These are phyloP conservation scores for Perilla frutescens DNA, from an alignment of 257 asterid genomes.

Conservation along the genomic window DNA sequence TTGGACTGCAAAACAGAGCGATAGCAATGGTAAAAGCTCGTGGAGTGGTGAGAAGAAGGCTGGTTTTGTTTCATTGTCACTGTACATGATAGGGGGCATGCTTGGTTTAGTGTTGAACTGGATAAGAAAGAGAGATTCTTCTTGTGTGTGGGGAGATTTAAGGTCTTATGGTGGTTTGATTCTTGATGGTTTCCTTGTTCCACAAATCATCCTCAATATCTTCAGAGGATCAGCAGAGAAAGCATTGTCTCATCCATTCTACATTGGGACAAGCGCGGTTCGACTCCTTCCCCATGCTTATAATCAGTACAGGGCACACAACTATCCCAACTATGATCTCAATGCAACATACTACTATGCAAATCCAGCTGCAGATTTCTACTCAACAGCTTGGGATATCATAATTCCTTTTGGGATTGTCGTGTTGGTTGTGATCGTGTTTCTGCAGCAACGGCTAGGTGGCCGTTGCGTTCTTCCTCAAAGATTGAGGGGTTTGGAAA, in stretches of 20 bases:
- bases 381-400: constrained; percentile 78
- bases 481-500: constrained; percentile 47
- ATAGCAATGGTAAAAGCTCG: too few species aligned
- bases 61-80: constrained; percentile 32
- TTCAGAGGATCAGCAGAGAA: constrained; percentile 50
- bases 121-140: constrained; percentile 42
- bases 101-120: constrained; percentile 48
- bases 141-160: too few species aligned
- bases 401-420: constrained; percentile 57
- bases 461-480: constrained; percentile 65
- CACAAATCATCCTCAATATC: constrained; percentile 64
- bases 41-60: constrained; percentile 50
- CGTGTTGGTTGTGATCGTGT: constrained; percentile 53
- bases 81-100: constrained; percentile 57
- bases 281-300: constrained; percentile 73
- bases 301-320: constrained; percentile 61
- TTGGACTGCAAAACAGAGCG: constrained; percentile 63
- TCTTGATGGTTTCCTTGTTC: constrained; percentile 76
- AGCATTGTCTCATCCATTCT: constrained; percentile 54
- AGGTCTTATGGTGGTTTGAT: constrained; percentile 73
- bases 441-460: constrained; percentile 70
- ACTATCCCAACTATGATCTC: constrained; percentile 30
- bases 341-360: constrained; percentile 63
- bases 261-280: constrained; percentile 60
- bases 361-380: constrained; percentile 59